Evolutionary conservation across 371 early-diverging fungal genomes (phyloP).

Genomic region (Lichtheimia ornata): DNA sequence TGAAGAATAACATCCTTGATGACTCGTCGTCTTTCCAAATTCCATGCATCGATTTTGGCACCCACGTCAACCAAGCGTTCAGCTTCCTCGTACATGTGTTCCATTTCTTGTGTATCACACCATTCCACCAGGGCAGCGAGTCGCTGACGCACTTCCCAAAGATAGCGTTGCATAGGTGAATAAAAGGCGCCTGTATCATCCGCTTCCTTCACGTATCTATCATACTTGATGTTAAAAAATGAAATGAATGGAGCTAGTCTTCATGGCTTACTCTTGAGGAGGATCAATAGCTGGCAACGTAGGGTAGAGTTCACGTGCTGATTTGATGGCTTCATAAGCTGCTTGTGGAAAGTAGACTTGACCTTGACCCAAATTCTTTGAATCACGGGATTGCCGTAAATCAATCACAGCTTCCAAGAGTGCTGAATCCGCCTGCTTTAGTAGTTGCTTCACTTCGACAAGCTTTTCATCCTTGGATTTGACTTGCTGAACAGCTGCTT

Average conservation of each 20-base stretch:
- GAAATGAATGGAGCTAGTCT: no score
- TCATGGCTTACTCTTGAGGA: constrained; percentile 31
- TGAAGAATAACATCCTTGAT: constrained; percentile 1
- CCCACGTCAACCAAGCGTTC: constrained; percentile 14
- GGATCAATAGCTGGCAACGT: constrained; percentile 36
- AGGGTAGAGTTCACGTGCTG: constrained; percentile 41
- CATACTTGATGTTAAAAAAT: background rate
- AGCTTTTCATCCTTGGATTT: constrained; percentile 17
- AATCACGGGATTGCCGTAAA: constrained; percentile 29
- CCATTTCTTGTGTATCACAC: constrained; percentile 19
- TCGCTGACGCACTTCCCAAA: constrained; percentile 45
- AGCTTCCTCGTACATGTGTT: constrained; percentile 12
- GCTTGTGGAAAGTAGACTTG: constrained; percentile 45
- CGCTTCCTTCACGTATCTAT: constrained; percentile 21
- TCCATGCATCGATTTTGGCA: constrained; percentile 15
- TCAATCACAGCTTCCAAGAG: constrained; percentile 48
- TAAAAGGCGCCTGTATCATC: constrained; percentile 50
- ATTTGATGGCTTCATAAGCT: constrained; percentile 38
- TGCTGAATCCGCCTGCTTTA: constrained; percentile 31
- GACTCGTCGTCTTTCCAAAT: background rate
- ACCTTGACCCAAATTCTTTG: constrained; percentile 28
- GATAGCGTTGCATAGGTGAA: constrained; percentile 48
- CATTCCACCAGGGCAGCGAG: constrained; percentile 19
- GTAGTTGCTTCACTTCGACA: constrained; percentile 28
- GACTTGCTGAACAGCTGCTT: constrained; percentile 11